A percentile compares a stretch with the other conserved stretches of the same genome.
Conservation (phyloP, 495 filamentous ascomycete genomes). For the Chaetomium fimeti region DNA sequence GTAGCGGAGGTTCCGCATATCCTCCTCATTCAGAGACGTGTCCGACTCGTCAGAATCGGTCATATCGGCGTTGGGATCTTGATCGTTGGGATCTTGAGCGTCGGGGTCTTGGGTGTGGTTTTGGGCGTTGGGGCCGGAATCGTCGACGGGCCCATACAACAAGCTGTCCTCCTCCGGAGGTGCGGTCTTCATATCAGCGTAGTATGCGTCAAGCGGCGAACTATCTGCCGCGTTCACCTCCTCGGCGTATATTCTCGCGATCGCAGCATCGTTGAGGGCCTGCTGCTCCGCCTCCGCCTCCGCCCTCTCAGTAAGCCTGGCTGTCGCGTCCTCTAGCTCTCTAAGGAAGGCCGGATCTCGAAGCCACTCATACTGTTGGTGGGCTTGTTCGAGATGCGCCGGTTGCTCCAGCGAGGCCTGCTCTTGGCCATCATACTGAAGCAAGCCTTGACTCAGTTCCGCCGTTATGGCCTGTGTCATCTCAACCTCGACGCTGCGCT, state of each 20-base stretch:
- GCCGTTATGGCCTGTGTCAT: too few relatives aligned
- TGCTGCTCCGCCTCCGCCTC: not conserved
- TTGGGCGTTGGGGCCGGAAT: too few relatives aligned
- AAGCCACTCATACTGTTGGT: too few relatives aligned
- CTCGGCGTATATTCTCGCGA: not conserved
- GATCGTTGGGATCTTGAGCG: too few relatives aligned
- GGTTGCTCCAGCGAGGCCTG: not conserved
- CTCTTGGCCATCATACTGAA: not conserved
- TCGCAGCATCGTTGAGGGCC: not conserved
- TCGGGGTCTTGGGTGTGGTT: too few relatives aligned
- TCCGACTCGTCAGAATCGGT: not conserved
- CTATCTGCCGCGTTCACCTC: not conserved
- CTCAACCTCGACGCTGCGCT: not conserved
- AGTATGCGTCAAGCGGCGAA: not conserved
- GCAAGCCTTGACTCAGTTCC: too few relatives aligned
- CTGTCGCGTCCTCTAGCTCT: too few relatives aligned
- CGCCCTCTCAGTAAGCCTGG: too few relatives aligned
- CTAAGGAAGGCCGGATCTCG: too few relatives aligned
- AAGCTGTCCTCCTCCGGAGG: not conserved
- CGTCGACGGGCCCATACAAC: not conserved
- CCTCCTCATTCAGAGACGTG: not conserved
- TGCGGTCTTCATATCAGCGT: not conserved
- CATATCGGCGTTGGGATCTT: not conserved
- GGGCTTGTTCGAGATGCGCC: not conserved
- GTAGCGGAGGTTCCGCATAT: not conserved